Conservation (phyloP, 345 rosid genomes). For the Hibiscus mutabilis region DNA sequence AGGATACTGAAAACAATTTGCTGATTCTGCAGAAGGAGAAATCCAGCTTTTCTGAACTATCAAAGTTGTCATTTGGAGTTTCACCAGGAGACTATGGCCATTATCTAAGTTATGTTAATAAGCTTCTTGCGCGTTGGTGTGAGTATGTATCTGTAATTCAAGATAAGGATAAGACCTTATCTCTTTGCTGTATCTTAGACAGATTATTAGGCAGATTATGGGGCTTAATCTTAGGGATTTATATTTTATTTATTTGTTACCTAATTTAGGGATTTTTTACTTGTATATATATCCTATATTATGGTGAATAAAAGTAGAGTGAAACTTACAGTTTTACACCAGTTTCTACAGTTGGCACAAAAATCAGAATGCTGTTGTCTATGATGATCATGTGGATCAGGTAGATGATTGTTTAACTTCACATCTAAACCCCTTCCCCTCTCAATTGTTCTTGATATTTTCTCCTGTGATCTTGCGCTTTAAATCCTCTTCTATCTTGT, state of each 20-base stretch:
- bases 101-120: conserved; percentile 12
- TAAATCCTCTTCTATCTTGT: neutral
- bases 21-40: neutral
- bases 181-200: too few relatives aligned
- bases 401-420: neutral
- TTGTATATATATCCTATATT: too few relatives aligned
- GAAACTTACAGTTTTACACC: too few relatives aligned
- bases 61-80: conserved; percentile 23
- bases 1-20: neutral
- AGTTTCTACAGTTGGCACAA: too few relatives aligned
- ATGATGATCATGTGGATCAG: conserved; percentile 35
- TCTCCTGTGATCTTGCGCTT: neutral
- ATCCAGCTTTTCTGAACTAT: conserved; percentile 13
- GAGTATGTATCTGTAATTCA: too few relatives aligned
- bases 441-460: neutral
- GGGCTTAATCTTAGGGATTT: too few relatives aligned
- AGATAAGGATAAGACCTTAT: too few relatives aligned
- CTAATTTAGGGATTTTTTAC: too few relatives aligned
- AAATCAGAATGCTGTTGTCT: conserved; percentile 29
- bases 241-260: too few relatives aligned
- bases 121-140: conserved; percentile 22
- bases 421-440: neutral
- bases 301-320: too few relatives aligned
- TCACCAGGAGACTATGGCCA: conserved; percentile 6
- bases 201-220: too few relatives aligned